Evolutionary conservation across 2,329 filamentous ascomycete species (phyloP), one percentile per base, ranked within the genome.

Genomic region (Talaromyces rugulosus): DNA sequence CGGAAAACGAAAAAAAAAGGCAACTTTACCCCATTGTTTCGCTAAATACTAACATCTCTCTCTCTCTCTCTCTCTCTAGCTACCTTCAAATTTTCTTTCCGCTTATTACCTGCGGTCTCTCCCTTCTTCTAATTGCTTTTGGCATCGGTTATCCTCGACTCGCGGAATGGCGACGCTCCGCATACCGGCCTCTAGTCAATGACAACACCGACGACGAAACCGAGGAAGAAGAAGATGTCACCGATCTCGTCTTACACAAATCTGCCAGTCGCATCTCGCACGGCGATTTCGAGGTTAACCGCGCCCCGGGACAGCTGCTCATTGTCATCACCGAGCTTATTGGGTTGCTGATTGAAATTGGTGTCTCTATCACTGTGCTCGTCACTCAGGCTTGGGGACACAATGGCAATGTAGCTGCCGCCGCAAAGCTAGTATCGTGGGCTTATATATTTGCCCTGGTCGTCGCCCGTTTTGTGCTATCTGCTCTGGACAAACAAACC

Each of bases 81-180:
- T 93, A 90, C 75, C 84, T 96, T 59, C 88, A 91, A 76, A 86
- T 91, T 64, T 81, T 96, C 54, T 82, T 98, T 60, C 95, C 95
- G 60, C 80, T 95, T 64, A 78, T 88, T 64, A 82, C 89, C 62
- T 85, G 92, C 75, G 83, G 78, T 65, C 68, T 89, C 30, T 98
- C 95, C 6, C 74, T 93, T 66, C 73, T 90, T 58, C 82, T 87
- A 67, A 83, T 96, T 61, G 68, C 83, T 23, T 72, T 83, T 68
- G 86, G 88, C 71, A 79, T 83, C 68, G 74, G 86, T 66, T 79
- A 81, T 63, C 83, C 83, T 62, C 79, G 81, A 64, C 74, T 82
- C 65, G 78, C 79, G 67, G 79, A 81, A 74, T 84, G 82, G 77
- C 81, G 80, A 70, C 72, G 78, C 65, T 76, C 82, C 66, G 81